Evolutionary conservation across 495 filamentous ascomycete species (phyloP).

Genomic region (Aspergillus cristatus): DNA sequence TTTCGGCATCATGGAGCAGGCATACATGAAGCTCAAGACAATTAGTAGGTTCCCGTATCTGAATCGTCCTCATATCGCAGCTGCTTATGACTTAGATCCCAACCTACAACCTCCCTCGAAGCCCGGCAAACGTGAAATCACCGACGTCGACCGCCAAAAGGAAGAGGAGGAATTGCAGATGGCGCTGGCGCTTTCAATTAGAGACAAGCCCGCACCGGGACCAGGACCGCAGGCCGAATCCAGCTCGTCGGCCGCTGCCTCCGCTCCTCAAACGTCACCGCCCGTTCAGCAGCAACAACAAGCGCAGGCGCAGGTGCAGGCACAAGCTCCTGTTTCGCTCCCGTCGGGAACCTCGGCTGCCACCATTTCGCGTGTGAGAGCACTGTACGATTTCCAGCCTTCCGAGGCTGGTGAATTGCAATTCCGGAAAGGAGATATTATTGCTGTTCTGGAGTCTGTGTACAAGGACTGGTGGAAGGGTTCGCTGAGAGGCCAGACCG

Average conservation of each 20-base stretch:
- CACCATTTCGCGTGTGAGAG: slow-evolving; percentile 88
- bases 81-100: too few species aligned
- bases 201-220: slow-evolving; percentile 52
- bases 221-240: slow-evolving; percentile 18
- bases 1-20: slow-evolving; percentile 95
- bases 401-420: slow-evolving; percentile 90
- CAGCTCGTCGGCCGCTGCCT: slow-evolving; percentile 18
- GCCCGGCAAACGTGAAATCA: slow-evolving; percentile 83
- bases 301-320: slow-evolving; percentile 9
- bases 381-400: slow-evolving; percentile 88
- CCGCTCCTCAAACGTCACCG: slow-evolving; percentile 8
- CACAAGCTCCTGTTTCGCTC: slow-evolving; percentile 35
- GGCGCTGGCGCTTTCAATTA: slow-evolving; percentile 83
- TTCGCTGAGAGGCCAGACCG: slow-evolving; percentile 84
- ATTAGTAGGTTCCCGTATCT: slow-evolving; percentile 1
- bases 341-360: slow-evolving; percentile 81
- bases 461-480: slow-evolving; percentile 99
- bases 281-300: too few species aligned
- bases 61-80: too few species aligned
- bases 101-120: slow-evolving; percentile 87
- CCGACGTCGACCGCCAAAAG: slow-evolving; percentile 81
- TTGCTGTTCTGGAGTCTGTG: slow-evolving; percentile 92
- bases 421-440: slow-evolving; percentile 94
- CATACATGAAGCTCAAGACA: slow-evolving; percentile 78
- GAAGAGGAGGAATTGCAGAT: slow-evolving; percentile 97